phyloP scores from a whole-genome alignment of 73 alveolate species.

The Vitrella brassicaformis region DNA sequence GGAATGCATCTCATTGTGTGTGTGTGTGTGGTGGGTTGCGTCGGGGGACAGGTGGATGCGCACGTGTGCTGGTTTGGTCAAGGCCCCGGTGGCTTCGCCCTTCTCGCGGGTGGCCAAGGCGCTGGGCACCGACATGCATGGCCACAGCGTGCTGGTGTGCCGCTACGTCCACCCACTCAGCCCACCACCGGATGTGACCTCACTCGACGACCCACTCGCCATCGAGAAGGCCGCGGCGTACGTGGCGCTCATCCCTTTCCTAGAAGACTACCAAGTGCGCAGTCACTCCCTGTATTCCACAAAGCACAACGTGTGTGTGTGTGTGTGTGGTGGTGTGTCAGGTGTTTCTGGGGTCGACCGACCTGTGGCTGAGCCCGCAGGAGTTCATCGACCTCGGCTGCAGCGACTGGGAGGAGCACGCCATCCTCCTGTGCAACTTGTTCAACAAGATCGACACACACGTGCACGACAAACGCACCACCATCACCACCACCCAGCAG shows the following conservation, averaged over 20 bases:
- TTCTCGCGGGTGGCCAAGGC: no score
- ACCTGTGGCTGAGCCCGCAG: constrained; percentile 71
- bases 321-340: neutral
- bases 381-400: constrained; percentile 68
- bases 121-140: constrained; percentile 45
- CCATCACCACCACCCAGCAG: no score
- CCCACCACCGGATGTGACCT: constrained; percentile 37
- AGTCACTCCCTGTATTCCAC: no score
- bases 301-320: neutral
- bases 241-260: constrained; percentile 69
- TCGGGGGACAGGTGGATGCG: neutral
- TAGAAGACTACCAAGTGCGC: constrained; percentile 73
- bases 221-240: constrained; percentile 75
- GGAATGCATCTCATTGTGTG: neutral
- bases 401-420: constrained; percentile 84
- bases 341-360: constrained; percentile 66
- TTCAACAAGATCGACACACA: constrained; percentile 75
- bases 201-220: constrained; percentile 57
- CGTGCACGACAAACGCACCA: no score
- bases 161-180: constrained; percentile 54
- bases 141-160: constrained; percentile 58
- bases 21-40: neutral
- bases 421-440: constrained; percentile 74
- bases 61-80: neutral
- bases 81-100: neutral